phyloP scores from a whole-genome alignment of 2,329 filamentous ascomycete species.

The Pestalotiopsis sp. region DNA sequence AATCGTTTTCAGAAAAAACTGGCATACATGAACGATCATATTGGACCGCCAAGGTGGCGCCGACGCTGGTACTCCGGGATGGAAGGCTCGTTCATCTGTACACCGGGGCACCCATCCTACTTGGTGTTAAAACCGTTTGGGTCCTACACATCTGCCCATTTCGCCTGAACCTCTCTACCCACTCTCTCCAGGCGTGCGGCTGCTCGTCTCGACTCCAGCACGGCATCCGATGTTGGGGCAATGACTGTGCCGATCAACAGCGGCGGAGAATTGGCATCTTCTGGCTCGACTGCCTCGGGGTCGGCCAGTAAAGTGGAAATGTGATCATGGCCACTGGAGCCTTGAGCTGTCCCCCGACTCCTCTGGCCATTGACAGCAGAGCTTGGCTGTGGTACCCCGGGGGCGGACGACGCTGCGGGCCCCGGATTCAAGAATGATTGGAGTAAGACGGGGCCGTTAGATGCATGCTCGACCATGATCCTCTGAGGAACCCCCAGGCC shows the following conservation, averaged over 20 bases:
- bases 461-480: slow-evolving; percentile 59
- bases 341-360: not conserved
- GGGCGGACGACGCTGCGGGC: not conserved
- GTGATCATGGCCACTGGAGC: not conserved
- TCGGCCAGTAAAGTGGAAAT: not conserved
- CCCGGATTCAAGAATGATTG: slow-evolving; percentile 28
- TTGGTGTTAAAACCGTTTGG: not conserved
- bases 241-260: slow-evolving; percentile 59
- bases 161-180: slow-evolving; percentile 56
- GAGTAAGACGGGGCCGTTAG: slow-evolving; percentile 36
- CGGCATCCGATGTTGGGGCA: slow-evolving; percentile 49
- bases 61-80: not conserved
- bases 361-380: not conserved
- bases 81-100: not conserved
- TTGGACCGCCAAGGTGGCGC: not conserved
- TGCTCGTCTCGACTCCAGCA: slow-evolving; percentile 54
- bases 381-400: not conserved
- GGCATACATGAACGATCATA: too few species aligned
- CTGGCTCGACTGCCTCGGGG: slow-evolving; percentile 17
- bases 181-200: slow-evolving; percentile 56
- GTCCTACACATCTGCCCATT: slow-evolving; percentile 45
- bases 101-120: not conserved
- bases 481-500: slow-evolving; percentile 57
- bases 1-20: too few species aligned
- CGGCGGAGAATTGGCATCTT: slow-evolving; percentile 42